Conservation (phyloP, 2,329 filamentous ascomycete genomes). For the Nemania sp. region DNA sequence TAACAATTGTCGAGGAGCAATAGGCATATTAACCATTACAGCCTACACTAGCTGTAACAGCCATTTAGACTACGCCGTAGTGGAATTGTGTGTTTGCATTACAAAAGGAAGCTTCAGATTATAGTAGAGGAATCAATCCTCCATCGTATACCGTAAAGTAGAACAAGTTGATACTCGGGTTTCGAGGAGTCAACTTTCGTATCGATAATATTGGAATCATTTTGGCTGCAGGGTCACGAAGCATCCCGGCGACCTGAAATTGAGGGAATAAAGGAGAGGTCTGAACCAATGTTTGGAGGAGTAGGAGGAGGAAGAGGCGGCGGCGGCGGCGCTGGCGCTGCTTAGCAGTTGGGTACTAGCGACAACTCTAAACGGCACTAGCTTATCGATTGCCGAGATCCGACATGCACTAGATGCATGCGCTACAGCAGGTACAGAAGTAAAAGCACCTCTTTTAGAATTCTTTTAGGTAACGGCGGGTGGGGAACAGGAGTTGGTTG, state of each 20-base stretch:
- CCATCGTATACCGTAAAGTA: background rate
- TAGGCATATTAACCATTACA: conserved; percentile 3
- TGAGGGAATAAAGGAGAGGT: conserved; percentile 27
- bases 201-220: conserved; percentile 14
- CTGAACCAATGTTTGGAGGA: conserved; percentile 15
- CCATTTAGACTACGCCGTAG: background rate
- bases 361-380: conserved; percentile 11
- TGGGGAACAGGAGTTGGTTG: conserved; percentile 25
- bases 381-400: conserved; percentile 38
- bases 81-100: conserved; percentile 9
- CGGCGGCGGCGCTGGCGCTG: background rate
- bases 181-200: conserved; percentile 14
- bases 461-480: conserved; percentile 17
- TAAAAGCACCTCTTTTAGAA: background rate
- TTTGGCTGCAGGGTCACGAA: conserved; percentile 23
- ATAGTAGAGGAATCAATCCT: conserved; percentile 22
- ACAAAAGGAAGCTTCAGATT: conserved; percentile 19
- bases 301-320: background rate
- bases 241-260: conserved; percentile 21
- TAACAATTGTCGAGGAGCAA: background rate
- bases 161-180: background rate
- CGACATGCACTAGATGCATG: conserved; percentile 5
- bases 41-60: conserved; percentile 12
- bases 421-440: background rate
- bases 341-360: too few relatives aligned